phyloP scores from a whole-genome alignment of 352 stramenopile genomes.

The Plasmopara viticola region DNA sequence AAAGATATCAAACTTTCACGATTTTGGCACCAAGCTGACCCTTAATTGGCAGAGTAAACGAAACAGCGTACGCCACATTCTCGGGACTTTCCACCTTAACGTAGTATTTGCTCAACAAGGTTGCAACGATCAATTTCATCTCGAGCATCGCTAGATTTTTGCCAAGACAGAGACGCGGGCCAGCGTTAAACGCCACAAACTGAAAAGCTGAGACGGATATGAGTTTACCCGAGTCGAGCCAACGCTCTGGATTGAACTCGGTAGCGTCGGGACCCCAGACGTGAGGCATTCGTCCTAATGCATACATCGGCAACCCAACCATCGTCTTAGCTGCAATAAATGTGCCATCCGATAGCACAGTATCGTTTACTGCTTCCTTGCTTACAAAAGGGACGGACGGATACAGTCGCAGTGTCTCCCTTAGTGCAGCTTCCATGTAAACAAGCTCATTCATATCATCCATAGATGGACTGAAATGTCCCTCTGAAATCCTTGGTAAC shows the following conservation, averaged over 20 bases:
- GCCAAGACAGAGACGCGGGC: constrained; percentile 48
- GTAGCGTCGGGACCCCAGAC: constrained; percentile 57
- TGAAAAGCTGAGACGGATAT: constrained; percentile 44
- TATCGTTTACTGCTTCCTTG: constrained; percentile 19
- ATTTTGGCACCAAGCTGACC: constrained; percentile 35
- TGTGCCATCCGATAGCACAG: constrained; percentile 47
- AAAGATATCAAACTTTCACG: constrained; percentile 8
- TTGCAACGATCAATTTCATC: too few relatives aligned
- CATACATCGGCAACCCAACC: constrained; percentile 43
- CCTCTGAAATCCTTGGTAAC: constrained; percentile 16
- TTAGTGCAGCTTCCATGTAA: constrained; percentile 44
- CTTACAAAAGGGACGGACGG: constrained; percentile 48
- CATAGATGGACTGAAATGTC: constrained; percentile 25
- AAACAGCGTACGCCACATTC: constrained; percentile 45
- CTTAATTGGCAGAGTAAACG: constrained; percentile 46
- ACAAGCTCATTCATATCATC: constrained; percentile 36
- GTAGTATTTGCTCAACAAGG: constrained; percentile 54
- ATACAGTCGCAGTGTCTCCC: constrained; percentile 62
- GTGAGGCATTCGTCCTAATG: constrained; percentile 41
- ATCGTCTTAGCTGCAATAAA: constrained; percentile 30
- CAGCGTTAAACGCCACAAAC: constrained; percentile 68
- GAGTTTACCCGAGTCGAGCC: constrained; percentile 39
- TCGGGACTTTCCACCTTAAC: constrained; percentile 31
- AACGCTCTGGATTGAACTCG: constrained; percentile 62
- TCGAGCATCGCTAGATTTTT: too few relatives aligned